Base-by-base conservation (phyloP, 352 stramenopile genomes). In the Pythium pectinolyticum region DNA sequence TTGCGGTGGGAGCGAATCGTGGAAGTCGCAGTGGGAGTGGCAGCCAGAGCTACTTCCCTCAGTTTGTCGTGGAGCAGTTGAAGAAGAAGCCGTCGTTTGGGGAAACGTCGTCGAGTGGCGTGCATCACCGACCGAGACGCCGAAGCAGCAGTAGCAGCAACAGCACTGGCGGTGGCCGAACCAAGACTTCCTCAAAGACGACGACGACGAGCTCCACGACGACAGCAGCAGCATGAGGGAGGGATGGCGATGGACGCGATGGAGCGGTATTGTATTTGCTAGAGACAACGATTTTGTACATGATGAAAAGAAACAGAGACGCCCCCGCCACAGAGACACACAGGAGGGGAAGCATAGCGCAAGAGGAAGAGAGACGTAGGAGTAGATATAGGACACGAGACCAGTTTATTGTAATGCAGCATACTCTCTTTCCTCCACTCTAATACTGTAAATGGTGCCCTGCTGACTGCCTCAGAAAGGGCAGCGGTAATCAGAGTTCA, bases 41-140 rank as follows among this genome's bases (percentile, higher is more conserved):
- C 32, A 43, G 41, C 51, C 31, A 57, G 34, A 60, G 48, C 46
- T 69, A 64, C 49, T 69, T 69, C 30, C 62, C 62, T 19, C 53
- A 63, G 62, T 69, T 69, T 57, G 55, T 69, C 39, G 62, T 64
- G 12, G 62, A 64, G 22, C 62, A 61, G 25, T 28, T 69, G 20
- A 69, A 69, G 55, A 63, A 57, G 53, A 61, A 61, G 32, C 27
- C 60, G 9, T 61, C 60, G 17, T 19, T 56, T n/a, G 37, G 24
- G 20, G 40, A 52, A 15, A 17, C 22, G 24, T 10, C 12, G 24
- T 24, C 30, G 37, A 25, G 51, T 14, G 35, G 39, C 51, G 15
- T n/a, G n/a, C n/a, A n/a, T n/a, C n/a, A n/a, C n/a, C n/a, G n/a
- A n/a, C 25, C 50, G 14, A 66, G 50, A 7, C 41, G 50, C n/a